Base-by-base conservation (phyloP, 2,329 filamentous ascomycete species). In the Fusarium fracticaudum region DNA sequence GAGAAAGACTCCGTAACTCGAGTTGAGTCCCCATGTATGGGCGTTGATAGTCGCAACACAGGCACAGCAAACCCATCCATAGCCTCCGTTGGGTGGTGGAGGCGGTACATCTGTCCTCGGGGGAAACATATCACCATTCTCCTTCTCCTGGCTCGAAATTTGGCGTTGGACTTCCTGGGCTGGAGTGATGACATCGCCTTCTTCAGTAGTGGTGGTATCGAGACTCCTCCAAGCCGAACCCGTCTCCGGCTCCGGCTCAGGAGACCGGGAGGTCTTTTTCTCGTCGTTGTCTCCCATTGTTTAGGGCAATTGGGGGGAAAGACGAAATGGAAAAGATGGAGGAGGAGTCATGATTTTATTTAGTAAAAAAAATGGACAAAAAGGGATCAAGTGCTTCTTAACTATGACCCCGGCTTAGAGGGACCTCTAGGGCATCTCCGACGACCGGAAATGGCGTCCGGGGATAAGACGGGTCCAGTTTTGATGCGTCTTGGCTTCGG, bases 21-120 rank as follows among this genome's bases (percentile, higher is more conserved):
- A 82, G 79, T 94, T 94, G 69, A 94, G 83, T 13, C 92, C 92
- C 92, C 92, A 94, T 2, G 92, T 94, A 78, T 94, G 92, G 13
- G 87, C 89, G 78, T 93, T 93, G 65, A 93, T 87, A 70, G 89
- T 70, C 38, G 80, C 79, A 24, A 83, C 80, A 64, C 81, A 81
- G 18, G 77, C 76, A 7, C 82, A 82, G 69, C 83, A 84, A 6
- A 86, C 79, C 85, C 84, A 86, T 37, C 84, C 85, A 72, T 91
- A 92, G 20, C 90, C 90, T 47, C 90, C 90, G 77, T 91, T 85
- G 0, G 89, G 89, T 4, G 88, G 86, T 1, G 80, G 80, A 15
- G 78, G 74, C 17, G 79, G 75, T 3, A 60, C 61, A n/a, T 76
- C 62, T 44, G 62, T 60, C 33, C 61, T 64, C 33, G 55, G 51